Conservation (phyloP, 2,329 filamentous ascomycete species). For the Neonectria magnoliae region DNA sequence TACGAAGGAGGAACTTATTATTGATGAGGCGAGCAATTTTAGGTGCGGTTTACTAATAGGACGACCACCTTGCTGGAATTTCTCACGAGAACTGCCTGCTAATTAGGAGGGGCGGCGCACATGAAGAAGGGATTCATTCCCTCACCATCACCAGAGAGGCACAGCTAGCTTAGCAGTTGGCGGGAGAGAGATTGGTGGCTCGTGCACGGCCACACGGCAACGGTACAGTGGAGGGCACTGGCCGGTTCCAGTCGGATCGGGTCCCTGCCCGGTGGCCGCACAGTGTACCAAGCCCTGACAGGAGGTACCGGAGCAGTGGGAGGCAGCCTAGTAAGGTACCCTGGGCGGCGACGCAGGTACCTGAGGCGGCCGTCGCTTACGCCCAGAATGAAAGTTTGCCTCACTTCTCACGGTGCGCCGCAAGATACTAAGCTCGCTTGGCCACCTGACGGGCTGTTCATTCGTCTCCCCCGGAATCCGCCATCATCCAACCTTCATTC, state of each 20-base stretch:
- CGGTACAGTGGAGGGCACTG: no score
- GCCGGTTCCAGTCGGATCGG: no score
- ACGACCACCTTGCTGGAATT: not conserved
- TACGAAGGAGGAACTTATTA: not conserved
- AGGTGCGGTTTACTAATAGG: not conserved
- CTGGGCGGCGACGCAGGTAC: not conserved
- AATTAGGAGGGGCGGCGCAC: no score
- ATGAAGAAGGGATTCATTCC: no score
- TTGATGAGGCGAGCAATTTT: not conserved
- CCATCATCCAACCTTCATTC: constrained; percentile 32
- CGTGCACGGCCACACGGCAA: not conserved
- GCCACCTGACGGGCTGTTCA: constrained; percentile 33
- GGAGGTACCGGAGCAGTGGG: not conserved
- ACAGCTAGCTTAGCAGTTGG: not conserved
- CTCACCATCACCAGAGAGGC: not conserved
- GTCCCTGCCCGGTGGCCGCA: not conserved
- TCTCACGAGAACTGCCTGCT: no score
- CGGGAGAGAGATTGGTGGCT: not conserved
- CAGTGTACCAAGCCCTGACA: not conserved
- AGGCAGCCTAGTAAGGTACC: not conserved
- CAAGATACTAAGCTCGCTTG: constrained; percentile 22
- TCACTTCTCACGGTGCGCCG: constrained; percentile 3
- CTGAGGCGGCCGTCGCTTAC: not conserved
- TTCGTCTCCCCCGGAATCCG: constrained; percentile 31
- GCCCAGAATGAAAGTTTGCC: constrained; percentile 4